Evolutionary conservation across 1,139 yeast species (phyloP), one percentile per base, ranked within the genome.

Genomic region (Saccharomyces hybrid): DNA sequence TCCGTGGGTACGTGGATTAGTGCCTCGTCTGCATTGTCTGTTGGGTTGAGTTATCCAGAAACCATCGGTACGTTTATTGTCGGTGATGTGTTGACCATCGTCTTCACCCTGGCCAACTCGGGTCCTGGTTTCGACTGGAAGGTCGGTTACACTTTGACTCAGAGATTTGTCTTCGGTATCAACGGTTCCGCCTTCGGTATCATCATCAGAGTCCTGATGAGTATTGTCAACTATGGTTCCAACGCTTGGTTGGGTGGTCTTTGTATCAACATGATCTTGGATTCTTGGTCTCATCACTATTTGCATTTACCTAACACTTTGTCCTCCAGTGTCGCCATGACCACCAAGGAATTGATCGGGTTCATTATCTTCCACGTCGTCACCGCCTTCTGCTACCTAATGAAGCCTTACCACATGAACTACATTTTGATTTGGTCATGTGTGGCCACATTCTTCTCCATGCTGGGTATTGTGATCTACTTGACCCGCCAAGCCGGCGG

Each of bases 101-200:
- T 67, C 11, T 67, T 73, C 55, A 74, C 80, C 7, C 56, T 73
- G 34, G 70, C 76, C 4, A 75, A 73, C 62, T 72, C 76, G n/a
- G 71, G 67, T 52, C 78, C 77, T 1, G 80, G 80, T 48, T 64
- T 65, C 28, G 73, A 73, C 54, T 78, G 74, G 70, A 78, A 76
- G 62, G 72, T 77, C 48, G 81, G 81, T 11, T 78, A 69, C 60
- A 74, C 81, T 2, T 58, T 78, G 29, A 71, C 74, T 42, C 77
- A 76, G 57, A 70, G 81, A 63, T 70, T 76, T 48, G 72, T 75
- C 1, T 78, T 77, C 60, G 81, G 81, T 34, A 73, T 77, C 31
- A 67, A 71, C 54, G 78, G 78, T 11, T 75, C 76, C 5, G 69
- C 69, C 31, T 62, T 76, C 21, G 78, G 78, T 52, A 70, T 77